Base-by-base conservation (phyloP, 192 early-diverging fungal genomes). In the Podochytrium sp. region DNA sequence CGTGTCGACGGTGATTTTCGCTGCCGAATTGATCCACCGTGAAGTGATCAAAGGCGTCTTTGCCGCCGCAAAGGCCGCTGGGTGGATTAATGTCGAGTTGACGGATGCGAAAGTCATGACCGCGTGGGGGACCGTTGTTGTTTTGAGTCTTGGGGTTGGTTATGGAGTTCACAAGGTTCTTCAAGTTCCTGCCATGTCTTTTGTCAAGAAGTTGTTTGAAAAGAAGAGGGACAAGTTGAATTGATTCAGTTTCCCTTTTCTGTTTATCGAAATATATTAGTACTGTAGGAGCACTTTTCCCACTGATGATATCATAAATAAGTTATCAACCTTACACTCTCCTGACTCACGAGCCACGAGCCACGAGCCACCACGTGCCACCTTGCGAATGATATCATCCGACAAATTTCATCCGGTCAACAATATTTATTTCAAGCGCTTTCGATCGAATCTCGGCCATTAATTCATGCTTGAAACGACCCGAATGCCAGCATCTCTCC, bases 1-100 rank as follows among this genome's bases (percentile, higher is more conserved):
- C 14, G 62, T 74, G 49, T 16, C 23, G 23, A 27, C 60, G 10
- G 62, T 74, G 35, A 65, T 51, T 3, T 34, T 65, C 5, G 40
- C 72, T 23, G 72, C 72, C 2, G 72, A 74, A 50, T 18, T 65
- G 18, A 62, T 74, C 1, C 72, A 74, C 61, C 25, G 39, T 7
- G 72, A 74, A 50, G 72, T 74, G 12, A 38, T 65, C 41, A 18
- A 10, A 0, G n/a, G 10, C 25, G 60, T 74, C 6, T 74, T 74
- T 33, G 20, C 20, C 12, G 35, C 38, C 50, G 60, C 60, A 7
- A 23, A 53, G 5, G 7, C 6, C 1, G 39, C 18, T 32, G 70
- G 70, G 33, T 39, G 10, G 10, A 18, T 74, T 3, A n/a, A 51
- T n/a, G 41, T 27, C 10, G 49, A 56, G 7, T 23, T 74, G 38